Conservation (phyloP, 352 stramenopile species). For the Aphanomyces invadans region DNA sequence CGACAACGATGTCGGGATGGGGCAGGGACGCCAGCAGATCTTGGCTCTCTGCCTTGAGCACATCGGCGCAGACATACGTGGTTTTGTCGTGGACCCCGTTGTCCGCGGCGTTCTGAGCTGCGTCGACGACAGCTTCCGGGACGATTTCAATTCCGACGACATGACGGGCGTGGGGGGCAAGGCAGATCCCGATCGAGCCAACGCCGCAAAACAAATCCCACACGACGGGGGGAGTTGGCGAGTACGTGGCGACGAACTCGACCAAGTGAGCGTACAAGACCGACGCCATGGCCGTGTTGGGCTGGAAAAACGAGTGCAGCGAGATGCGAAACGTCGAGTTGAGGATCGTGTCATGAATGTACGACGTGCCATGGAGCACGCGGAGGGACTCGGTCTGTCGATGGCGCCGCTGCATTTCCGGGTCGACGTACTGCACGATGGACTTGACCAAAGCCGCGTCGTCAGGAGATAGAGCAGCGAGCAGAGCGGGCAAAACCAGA, state of each 20-base stretch:
- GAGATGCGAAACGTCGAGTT: constrained; percentile 52
- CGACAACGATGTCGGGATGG: constrained; percentile 54
- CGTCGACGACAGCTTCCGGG: constrained; percentile 44
- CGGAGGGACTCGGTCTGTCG: constrained; percentile 23
- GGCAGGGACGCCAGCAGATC: not conserved
- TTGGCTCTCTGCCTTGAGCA: not conserved
- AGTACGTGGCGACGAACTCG: constrained; percentile 35
- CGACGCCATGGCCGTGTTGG: constrained; percentile 52
- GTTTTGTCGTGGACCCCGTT: constrained; percentile 46
- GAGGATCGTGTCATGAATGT: constrained; percentile 55
- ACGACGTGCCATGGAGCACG: constrained; percentile 39
- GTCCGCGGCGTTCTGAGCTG: constrained; percentile 41
- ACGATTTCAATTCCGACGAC: constrained; percentile 69
- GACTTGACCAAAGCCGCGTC: constrained; percentile 40
- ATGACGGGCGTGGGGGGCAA: constrained; percentile 36
- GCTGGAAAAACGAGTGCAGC: constrained; percentile 75
- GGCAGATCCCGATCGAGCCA: constrained; percentile 71
- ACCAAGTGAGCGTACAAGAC: constrained; percentile 36
- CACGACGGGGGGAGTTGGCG: constrained; percentile 39
- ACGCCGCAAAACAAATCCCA: constrained; percentile 80
- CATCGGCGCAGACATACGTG: constrained; percentile 56
- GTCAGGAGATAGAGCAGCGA: constrained; percentile 28
- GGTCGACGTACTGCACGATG: constrained; percentile 52
- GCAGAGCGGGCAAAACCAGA: constrained; percentile 29
- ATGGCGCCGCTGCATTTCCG: constrained; percentile 46